Conservation (phyloP, 192 early-diverging fungal species). For the Mortierella hygrophila region DNA sequence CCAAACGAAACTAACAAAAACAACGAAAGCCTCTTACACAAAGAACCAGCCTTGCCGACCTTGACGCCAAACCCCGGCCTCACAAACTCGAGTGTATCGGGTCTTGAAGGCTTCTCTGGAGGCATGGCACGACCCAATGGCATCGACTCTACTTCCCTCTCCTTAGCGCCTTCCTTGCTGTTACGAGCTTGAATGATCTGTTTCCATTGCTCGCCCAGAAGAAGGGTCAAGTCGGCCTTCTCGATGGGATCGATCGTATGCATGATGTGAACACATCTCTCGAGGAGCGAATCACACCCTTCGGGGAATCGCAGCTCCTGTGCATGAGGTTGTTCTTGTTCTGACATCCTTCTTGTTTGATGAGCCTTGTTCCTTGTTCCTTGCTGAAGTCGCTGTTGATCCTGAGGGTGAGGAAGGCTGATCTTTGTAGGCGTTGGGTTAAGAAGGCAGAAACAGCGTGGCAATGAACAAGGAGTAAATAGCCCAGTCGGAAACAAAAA, state of each 20-base stretch:
- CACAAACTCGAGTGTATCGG: conserved; percentile 58
- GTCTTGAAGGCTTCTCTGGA: conserved; percentile 64
- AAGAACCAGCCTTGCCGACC: conserved; percentile 65
- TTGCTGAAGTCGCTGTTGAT: neutral
- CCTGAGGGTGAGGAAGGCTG: neutral
- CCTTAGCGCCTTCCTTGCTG: neutral
- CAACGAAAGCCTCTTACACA: conserved; percentile 25
- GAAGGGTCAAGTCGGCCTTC: conserved; percentile 61
- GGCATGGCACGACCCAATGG: conserved; percentile 60
- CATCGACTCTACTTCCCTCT: neutral
- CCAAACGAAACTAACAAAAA: neutral
- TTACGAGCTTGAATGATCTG: conserved; percentile 25
- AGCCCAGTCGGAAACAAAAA: neutral
- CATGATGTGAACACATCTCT: conserved; percentile 65
- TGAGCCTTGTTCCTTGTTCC: no score
- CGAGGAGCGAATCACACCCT: conserved; percentile 57
- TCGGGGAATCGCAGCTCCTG: conserved; percentile 34
- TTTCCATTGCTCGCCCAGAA: conserved; percentile 45
- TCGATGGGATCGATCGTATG: conserved; percentile 65
- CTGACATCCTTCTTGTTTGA: neutral
- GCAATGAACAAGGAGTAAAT: neutral
- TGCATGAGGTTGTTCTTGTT: neutral
- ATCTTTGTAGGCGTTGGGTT: neutral
- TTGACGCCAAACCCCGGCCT: conserved; percentile 55
- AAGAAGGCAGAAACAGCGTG: neutral